Conservation (phyloP, 345 rosid genomes). For the Luvunga scandens region DNA sequence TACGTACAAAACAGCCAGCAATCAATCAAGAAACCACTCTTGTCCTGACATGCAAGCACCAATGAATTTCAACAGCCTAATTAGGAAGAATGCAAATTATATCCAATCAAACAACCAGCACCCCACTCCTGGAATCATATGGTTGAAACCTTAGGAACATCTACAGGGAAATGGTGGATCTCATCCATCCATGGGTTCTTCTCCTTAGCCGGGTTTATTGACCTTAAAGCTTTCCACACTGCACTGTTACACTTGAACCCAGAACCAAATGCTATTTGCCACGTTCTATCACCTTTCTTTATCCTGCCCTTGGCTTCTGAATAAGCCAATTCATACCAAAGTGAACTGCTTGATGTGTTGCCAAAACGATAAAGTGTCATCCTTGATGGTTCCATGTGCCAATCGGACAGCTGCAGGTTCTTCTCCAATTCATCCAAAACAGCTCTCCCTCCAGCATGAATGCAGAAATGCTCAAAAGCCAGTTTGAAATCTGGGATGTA, state of each 20-base stretch:
- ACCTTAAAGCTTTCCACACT: slow-evolving; percentile 50
- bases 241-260: slow-evolving; percentile 65
- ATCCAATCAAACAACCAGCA: slow-evolving; percentile 1
- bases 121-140: slow-evolving; percentile 25
- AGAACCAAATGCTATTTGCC: slow-evolving; percentile 68
- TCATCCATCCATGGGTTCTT: slow-evolving; percentile 57
- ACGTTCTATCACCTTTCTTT: slow-evolving; percentile 48
- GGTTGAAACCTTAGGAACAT: slow-evolving; percentile 56
- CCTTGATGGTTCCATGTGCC: slow-evolving; percentile 62
- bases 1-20: neutral
- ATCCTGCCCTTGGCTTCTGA: slow-evolving; percentile 60
- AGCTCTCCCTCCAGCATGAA: slow-evolving; percentile 59
- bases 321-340: slow-evolving; percentile 64
- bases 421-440: slow-evolving; percentile 65
- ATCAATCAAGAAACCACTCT: neutral
- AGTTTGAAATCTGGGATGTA: slow-evolving; percentile 66
- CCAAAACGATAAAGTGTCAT: slow-evolving; percentile 61
- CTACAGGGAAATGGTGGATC: slow-evolving; percentile 54
- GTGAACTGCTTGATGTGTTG: slow-evolving; percentile 54
- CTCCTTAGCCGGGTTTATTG: slow-evolving; percentile 41
- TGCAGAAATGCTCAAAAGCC: slow-evolving; percentile 62
- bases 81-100: neutral
- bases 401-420: slow-evolving; percentile 49
- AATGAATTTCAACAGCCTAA: slow-evolving; percentile 10
- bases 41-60: neutral